Evolutionary conservation across 2,329 filamentous ascomycete genomes (phyloP), one percentile per base, ranked within the genome.

Genomic region (Chrysoporthe cubensis): DNA sequence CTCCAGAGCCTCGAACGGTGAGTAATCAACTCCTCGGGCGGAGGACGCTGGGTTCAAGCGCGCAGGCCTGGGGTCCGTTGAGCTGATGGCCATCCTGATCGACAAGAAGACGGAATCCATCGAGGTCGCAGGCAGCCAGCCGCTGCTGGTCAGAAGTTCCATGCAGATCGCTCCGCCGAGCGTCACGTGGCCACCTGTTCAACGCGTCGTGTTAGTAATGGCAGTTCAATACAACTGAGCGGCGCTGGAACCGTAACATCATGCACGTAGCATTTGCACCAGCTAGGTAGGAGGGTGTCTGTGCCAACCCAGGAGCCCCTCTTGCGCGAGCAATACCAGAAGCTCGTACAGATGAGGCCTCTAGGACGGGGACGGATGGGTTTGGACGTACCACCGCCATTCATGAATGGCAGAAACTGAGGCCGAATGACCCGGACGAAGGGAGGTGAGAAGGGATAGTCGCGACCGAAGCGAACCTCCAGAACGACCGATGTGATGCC

Each of bases 371-470:
- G 5, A 18, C 4, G 60, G 34, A 16, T 26, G 26, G 4, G 7
- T 40, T 32, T 14, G 44, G 44, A 34, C 94, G 14, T 65, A 65
- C 63, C 94, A 26, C 94, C 94, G 4, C 93, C 93, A 4, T 82
- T 73, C 37, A 81, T 76, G 74, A 95, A 95, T 1, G 87, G 83
- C 26, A 95, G 77, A 76, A 97, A 95, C 4, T 90, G 89, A 1
- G 94, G 94, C 6, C 91, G 88, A 64, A 97, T 85, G 18, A 97
- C 88, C 7, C 94, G 90, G 40, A 97, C 87, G 74, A 97, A 97
- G 0, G 94, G 94, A 3, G 94, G 94, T 0, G 87, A 85, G 74
- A 91, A 87, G 0, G 94, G 94, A 71, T 89, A 97, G 61, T 90
- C 85, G 16, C 87, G 83, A 2, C 91, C 89, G 74, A 97, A 97